Conservation (phyloP, 1,284 basidiomycete genomes). For the Pseudozyma sp. region DNA sequence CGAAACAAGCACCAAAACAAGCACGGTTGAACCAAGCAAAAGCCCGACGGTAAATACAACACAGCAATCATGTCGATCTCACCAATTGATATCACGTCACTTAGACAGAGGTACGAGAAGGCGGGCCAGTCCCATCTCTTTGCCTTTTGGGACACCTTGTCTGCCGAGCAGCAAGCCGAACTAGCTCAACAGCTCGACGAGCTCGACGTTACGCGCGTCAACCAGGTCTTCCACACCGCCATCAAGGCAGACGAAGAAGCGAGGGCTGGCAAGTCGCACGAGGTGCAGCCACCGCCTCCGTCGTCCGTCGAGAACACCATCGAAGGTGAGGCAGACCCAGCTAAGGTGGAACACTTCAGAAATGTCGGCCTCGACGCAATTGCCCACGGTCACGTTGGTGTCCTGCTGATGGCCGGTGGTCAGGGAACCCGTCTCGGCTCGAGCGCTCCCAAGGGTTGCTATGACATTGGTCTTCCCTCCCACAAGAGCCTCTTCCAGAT, state of each 20-base stretch:
- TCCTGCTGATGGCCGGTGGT: conserved; percentile 96
- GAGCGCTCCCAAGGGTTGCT: conserved; percentile 94
- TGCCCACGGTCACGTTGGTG: conserved; percentile 83
- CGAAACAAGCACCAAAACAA: conserved; percentile 1
- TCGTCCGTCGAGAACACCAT: conserved; percentile 55
- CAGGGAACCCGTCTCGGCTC: conserved; percentile 96
- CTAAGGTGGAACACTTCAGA: conserved; percentile 73
- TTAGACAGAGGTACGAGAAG: conserved; percentile 70
- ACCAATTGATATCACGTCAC: conserved; percentile 33
- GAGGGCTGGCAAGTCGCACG: conserved; percentile 70
- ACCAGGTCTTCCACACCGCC: conserved; percentile 85
- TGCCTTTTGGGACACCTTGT: conserved; percentile 83
- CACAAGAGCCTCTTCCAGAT: conserved; percentile 95
- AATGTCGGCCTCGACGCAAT: conserved; percentile 83
- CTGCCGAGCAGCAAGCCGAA: conserved; percentile 75
- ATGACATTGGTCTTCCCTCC: conserved; percentile 92
- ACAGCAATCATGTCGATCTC: conserved; percentile 29
- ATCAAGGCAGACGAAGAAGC: conserved; percentile 77
- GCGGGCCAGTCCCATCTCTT: conserved; percentile 91
- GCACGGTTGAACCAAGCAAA: background rate
- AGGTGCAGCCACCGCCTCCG: conserved; percentile 54
- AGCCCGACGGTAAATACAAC: background rate
- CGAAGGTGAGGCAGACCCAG: conserved; percentile 47
- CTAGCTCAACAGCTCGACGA: conserved; percentile 81
- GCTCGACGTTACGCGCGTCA: conserved; percentile 90